Evolutionary conservation across 148 eudicot genomes (phyloP).

Genomic region (Camellia granthamiana): DNA sequence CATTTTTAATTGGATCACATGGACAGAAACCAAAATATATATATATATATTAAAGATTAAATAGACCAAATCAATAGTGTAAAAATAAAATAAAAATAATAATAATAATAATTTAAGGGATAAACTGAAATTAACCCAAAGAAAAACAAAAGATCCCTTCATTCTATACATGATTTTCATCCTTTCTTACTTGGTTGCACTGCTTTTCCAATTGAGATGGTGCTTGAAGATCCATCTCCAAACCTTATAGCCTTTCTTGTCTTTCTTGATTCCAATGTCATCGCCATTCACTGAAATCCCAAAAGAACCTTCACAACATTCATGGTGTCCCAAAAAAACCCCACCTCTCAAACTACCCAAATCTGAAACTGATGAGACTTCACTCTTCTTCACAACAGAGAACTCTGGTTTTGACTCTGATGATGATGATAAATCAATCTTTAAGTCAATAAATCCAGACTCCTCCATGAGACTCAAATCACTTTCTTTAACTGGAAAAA

Average conservation of each 20-base stretch:
- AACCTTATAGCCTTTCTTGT: slow-evolving; percentile 52
- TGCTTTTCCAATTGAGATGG: slow-evolving; percentile 27
- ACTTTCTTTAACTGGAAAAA: slow-evolving; percentile 44
- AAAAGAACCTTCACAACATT: background rate
- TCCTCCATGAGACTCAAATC: slow-evolving; percentile 64
- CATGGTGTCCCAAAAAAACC: slow-evolving; percentile 9
- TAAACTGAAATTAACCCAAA: too few relatives aligned
- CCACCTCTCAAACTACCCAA: slow-evolving; percentile 27
- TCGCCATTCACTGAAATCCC: slow-evolving; percentile 42
- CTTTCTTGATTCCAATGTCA: slow-evolving; percentile 51
- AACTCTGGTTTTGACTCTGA: slow-evolving; percentile 27
- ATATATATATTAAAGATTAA: too few relatives aligned
- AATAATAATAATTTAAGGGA: too few relatives aligned
- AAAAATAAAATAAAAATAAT: too few relatives aligned
- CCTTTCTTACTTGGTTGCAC: slow-evolving; percentile 22
- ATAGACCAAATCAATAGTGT: too few relatives aligned
- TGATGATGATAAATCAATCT: slow-evolving; percentile 40
- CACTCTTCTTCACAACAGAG: slow-evolving; percentile 24
- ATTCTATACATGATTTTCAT: slow-evolving; percentile 20
- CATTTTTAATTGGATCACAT: too few relatives aligned
- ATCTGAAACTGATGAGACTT: slow-evolving; percentile 27
- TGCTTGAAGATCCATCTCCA: slow-evolving; percentile 83
- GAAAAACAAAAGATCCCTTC: background rate
- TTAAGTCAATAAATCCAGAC: slow-evolving; percentile 67
- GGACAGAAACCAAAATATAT: too few relatives aligned